Evolutionary conservation across 345 rosid genomes (phyloP), one percentile per base, ranked within the genome.

Genomic region (Salix udensis): DNA sequence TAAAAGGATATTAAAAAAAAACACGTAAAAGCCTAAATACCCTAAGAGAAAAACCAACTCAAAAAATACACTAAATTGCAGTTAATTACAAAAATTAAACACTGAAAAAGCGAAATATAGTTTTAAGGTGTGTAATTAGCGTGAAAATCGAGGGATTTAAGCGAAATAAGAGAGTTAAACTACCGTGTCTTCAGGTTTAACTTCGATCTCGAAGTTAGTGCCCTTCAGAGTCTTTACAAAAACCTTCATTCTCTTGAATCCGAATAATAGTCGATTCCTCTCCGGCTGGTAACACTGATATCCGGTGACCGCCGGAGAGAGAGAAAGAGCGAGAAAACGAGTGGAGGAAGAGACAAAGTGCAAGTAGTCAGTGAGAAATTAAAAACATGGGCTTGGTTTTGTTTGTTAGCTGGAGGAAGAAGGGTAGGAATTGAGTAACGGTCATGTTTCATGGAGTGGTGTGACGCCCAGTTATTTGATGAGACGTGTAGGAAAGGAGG

Each of bases 171-270:
- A 39, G 16, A 4, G 60, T 8, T 21, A 6, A 70, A 13, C 6
- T 78, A 87, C 89, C 89, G 84, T 77, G 73, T 87, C 89, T 48
- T 83, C 85, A 10, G 84, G 89, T 79, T 87, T 81, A 1, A 85
- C 88, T 79, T 87, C 73, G 85, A 87, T 85, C 76, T 87, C 88
- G 78, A 85, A 87, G 78, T 84, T 84, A 67, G 78, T 85, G 37
- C 89, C 89, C 79, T 85, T 87, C 70, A 87, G 80, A 78, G 88
- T 83, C 75, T 85, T 87, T 34, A 85, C 84, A 68, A 70, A 81
- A 79, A 87, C 79, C 87, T 81, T 87, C 89, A 87, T 85, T 62
- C 77, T 74, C 78, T 52, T 48, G 26, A 16, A 8, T 37, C 71
- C 6, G 37, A n/a, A 15, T 21, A 39, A 74, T 67, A 46, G 26